Evolutionary conservation across 116 monocot species (phyloP).

Genomic region (Trichopus zeylanicus): DNA sequence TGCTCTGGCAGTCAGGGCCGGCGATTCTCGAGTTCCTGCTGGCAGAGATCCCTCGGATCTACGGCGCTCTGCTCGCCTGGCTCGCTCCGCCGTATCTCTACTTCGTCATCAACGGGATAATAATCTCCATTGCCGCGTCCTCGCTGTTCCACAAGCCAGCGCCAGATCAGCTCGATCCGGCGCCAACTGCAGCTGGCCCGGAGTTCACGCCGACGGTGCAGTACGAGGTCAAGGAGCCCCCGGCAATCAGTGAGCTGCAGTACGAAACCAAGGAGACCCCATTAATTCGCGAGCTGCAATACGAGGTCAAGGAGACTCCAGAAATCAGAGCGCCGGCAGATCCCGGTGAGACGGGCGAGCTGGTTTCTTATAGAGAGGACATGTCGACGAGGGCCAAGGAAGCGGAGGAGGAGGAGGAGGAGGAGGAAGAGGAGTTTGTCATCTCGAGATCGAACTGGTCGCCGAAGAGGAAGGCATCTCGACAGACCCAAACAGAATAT

Average conservation of each 20-base stretch:
- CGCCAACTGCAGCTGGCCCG: not conserved
- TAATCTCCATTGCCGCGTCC: conserved; percentile 78
- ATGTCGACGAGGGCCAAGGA: too few species aligned
- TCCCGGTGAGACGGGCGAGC: too few species aligned
- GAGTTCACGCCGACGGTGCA: not conserved
- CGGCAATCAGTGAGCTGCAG: conserved; percentile 10
- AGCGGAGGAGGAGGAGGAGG: not conserved
- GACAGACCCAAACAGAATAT: conserved; percentile 9
- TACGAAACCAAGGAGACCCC: too few species aligned
- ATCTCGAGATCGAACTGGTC: too few species aligned
- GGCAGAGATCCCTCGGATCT: conserved; percentile 34
- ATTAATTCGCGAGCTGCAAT: too few species aligned
- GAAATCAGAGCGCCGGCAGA: conserved; percentile 10
- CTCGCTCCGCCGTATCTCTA: conserved; percentile 75
- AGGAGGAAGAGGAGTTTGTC: not conserved
- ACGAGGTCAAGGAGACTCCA: too few species aligned
- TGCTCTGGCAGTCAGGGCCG: conserved; percentile 18
- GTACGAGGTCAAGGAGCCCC: too few species aligned
- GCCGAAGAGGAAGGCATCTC: conserved; percentile 15
- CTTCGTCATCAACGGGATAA: conserved; percentile 79
- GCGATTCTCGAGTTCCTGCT: conserved; percentile 16
- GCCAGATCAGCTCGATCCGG: not conserved
- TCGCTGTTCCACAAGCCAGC: conserved; percentile 39
- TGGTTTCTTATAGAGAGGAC: too few species aligned
- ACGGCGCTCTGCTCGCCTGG: conserved; percentile 34